phyloP scores from a whole-genome alignment of 495 filamentous ascomycete species.

The Talaromyces stipitatus region DNA sequence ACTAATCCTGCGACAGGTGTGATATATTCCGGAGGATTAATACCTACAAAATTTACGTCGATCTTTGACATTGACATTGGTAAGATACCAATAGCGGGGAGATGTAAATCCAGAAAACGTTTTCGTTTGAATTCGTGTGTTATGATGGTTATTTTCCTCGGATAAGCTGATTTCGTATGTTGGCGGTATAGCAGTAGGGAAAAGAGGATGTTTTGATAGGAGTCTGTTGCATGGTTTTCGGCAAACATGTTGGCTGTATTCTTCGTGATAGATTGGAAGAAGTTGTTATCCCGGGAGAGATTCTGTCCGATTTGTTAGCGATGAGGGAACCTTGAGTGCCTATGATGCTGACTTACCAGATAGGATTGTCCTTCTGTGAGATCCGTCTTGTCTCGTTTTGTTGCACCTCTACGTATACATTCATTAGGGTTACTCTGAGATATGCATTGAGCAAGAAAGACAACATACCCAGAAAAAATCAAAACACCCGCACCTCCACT shows the following conservation, averaged over 20 bases:
- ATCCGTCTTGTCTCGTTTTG: constrained; percentile 42
- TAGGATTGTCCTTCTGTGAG: constrained; percentile 65
- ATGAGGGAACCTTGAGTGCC: not conserved
- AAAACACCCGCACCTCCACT: constrained; percentile 36
- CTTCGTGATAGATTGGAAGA: constrained; percentile 20
- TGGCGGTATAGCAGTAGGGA: constrained; percentile 53
- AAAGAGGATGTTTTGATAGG: constrained; percentile 70
- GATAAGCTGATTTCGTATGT: constrained; percentile 25
- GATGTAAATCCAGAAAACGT: constrained; percentile 62
- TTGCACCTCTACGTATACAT: constrained; percentile 45
- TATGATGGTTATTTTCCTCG: constrained; percentile 53
- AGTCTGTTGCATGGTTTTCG: constrained; percentile 68
- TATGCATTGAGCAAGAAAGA: not conserved
- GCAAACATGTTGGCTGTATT: constrained; percentile 28
- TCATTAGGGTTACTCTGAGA: constrained; percentile 1
- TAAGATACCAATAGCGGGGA: constrained; percentile 50
- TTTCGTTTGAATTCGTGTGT: constrained; percentile 67
- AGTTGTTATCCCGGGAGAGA: constrained; percentile 34
- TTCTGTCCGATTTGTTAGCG: constrained; percentile 24
- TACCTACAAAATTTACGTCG: constrained; percentile 40
- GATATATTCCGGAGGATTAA: constrained; percentile 58
- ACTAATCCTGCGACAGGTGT: constrained; percentile 38
- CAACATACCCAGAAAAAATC: constrained; percentile 60
- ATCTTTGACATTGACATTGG: not conserved
- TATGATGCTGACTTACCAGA: constrained; percentile 25